These are phyloP conservation scores for Saccharomyces pastorianus DNA, from an alignment of 1,139 yeast genomes.

Conservation along the genomic window DNA sequence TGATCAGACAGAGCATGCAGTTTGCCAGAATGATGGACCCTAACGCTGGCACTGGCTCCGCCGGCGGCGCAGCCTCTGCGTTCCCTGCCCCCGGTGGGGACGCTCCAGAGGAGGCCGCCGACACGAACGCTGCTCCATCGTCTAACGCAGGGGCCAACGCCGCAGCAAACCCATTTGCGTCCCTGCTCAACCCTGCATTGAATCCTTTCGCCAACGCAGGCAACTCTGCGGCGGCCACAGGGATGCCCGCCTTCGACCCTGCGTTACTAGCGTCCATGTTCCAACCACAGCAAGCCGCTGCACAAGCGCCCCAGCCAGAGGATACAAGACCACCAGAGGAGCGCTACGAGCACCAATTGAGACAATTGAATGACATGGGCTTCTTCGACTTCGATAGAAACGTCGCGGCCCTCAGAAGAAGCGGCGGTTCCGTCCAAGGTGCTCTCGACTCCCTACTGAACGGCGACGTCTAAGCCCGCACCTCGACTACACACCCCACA, in stretches of 20 bases:
- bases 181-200: conserved; percentile 36
- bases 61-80: conserved; percentile 15
- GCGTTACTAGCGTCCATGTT: conserved; percentile 34
- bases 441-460: conserved; percentile 82
- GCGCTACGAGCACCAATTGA: conserved; percentile 77
- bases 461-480: conserved; percentile 32
- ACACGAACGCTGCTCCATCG: conserved; percentile 9
- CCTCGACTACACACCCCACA: no score
- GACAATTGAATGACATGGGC: conserved; percentile 95
- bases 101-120: conserved; percentile 11
- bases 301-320: conserved; percentile 33
- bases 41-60: conserved; percentile 26
- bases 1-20: conserved; percentile 75
- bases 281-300: conserved; percentile 18
- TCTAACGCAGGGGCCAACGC: conserved; percentile 11
- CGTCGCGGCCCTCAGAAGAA: conserved; percentile 82
- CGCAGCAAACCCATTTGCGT: conserved; percentile 48
- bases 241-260: conserved; percentile 32
- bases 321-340: conserved; percentile 95
- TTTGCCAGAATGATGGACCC: conserved; percentile 45
- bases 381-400: conserved; percentile 89
- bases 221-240: conserved; percentile 13
- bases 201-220: conserved; percentile 36
- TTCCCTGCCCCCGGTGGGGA: conserved; percentile 35
- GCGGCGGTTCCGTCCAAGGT: conserved; percentile 96